Base-by-base conservation (phyloP, 2,329 filamentous ascomycete species). In the Trichoderma lentiforme region DNA sequence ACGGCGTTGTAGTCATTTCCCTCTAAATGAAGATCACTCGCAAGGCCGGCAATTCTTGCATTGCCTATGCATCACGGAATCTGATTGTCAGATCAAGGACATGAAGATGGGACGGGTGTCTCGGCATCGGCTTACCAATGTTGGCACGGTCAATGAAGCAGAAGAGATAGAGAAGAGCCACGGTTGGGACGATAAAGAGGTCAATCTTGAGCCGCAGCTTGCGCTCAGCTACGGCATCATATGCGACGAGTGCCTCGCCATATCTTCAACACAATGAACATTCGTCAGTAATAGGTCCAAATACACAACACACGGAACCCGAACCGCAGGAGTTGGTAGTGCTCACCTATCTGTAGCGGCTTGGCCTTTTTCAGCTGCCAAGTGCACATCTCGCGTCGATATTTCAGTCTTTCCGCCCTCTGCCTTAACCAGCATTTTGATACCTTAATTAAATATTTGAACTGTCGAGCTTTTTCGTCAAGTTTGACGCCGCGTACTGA, bases 111-210 rank as follows among this genome's bases (percentile, higher is more conserved):
- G 57, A 51, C 9, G 28, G 14, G 32, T 51, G n/a, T 14, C 7
- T 28, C 12, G 6, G 5, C 15, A 43, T 30, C 14, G 9, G 11
- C 82, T 77, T 77, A 90, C 90, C 91, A 47, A 93, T 91, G 73
- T 93, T 93, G 28, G 91, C 89, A n/a, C 91, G 86, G 76, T 93
- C 91, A 74, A 93, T 92, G 80, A 92, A 93, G 81, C 90, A 92
- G 76, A 93, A 92, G 0, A 93, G 84, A 76, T 93, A 93, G 4
- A 93, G 81, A 0, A 92, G 71, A 0, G 90, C 82, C 0, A 92
- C 90, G 0, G 89, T 91, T 0, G 91, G 91, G 0, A 93, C 83
- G 58, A 92, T 87, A 75, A 84, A 87, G 6, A 91, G 75, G 75
- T 93, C 91, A 62, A 93, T 89, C 79, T 93, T 93, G 76, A 82